Evolutionary conservation across 2,329 filamentous ascomycete species (phyloP).

Genomic region (Trichoderma koningiopsis): DNA sequence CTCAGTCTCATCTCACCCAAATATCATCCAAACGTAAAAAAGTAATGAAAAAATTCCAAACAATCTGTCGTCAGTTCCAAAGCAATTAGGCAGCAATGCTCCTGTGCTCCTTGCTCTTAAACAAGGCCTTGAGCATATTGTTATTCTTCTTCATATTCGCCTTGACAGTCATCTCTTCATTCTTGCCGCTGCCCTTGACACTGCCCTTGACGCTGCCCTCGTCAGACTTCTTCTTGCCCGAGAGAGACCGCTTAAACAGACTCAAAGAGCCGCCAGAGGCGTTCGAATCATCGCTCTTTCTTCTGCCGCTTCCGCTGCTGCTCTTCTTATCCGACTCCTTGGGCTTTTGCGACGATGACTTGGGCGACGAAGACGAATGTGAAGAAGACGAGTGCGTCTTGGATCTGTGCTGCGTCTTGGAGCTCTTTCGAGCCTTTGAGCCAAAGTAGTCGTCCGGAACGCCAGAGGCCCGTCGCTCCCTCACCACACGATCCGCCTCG

Average conservation of each 20-base stretch:
- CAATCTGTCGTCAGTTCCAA: background rate
- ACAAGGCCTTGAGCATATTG: conserved; percentile 61
- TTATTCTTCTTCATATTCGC: conserved; percentile 46
- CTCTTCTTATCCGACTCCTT: conserved; percentile 29
- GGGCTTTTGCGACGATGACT: conserved; percentile 33
- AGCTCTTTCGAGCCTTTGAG: conserved; percentile 41
- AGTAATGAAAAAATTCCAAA: background rate
- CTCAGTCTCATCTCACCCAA: background rate
- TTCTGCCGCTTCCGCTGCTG: conserved; percentile 2
- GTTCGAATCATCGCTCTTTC: conserved; percentile 28
- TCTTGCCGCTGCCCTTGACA: conserved; percentile 31
- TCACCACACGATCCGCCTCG: conserved; percentile 49
- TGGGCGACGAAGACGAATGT: conserved; percentile 28
- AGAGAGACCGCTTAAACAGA: conserved; percentile 33
- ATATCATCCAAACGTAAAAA: background rate
- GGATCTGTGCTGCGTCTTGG: conserved; percentile 36
- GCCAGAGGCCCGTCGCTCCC: background rate
- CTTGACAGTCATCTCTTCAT: conserved; percentile 45
- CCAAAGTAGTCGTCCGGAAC: conserved; percentile 48
- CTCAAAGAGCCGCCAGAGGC: conserved; percentile 43
- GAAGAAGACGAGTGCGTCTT: conserved; percentile 36
- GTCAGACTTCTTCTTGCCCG: conserved; percentile 40
- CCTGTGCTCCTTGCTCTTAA: conserved; percentile 54
- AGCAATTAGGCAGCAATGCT: background rate
- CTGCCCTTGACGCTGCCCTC: conserved; percentile 35